Conservation (phyloP, 129 eudicot genomes). For the Flaveria linearis region DNA sequence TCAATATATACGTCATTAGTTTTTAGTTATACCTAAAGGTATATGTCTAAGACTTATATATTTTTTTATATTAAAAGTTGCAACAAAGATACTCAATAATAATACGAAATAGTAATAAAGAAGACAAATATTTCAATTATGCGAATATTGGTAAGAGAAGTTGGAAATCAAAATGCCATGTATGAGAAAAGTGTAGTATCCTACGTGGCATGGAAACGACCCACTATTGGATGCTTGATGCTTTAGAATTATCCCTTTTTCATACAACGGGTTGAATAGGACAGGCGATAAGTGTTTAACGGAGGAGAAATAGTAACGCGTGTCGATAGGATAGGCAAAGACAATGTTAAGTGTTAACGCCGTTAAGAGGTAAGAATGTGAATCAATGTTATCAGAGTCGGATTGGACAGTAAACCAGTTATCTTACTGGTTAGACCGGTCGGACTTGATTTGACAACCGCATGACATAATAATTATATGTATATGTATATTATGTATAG, state of each 20-base stretch:
- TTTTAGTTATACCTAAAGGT: neutral
- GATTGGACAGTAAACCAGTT: too few relatives aligned
- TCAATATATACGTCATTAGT: neutral
- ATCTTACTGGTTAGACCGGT: too few relatives aligned
- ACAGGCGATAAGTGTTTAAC: slow-evolving; percentile 43
- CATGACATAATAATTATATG: too few relatives aligned
- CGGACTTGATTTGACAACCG: too few relatives aligned
- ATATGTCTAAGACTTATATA: neutral
- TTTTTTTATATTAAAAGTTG: neutral
- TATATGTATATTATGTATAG: too few relatives aligned
- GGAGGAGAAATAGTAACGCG: slow-evolving; percentile 27
- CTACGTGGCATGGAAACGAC: slow-evolving; percentile 32
- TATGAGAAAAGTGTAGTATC: slow-evolving; percentile 35
- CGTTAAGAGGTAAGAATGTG: too few relatives aligned
- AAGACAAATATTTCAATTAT: neutral
- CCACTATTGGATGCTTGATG: slow-evolving; percentile 43
- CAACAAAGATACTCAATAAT: neutral
- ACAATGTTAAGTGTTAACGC: neutral
- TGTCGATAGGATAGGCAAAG: slow-evolving; percentile 17
- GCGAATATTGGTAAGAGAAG: neutral
- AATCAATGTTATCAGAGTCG: too few relatives aligned
- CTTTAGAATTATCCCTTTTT: slow-evolving; percentile 30
- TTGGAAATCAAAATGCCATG: slow-evolving; percentile 29
- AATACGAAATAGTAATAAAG: neutral
- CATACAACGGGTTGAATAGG: slow-evolving; percentile 14